phyloP scores from a whole-genome alignment of 768 basidiomycete genomes.

The Agaricus subrufescens region DNA sequence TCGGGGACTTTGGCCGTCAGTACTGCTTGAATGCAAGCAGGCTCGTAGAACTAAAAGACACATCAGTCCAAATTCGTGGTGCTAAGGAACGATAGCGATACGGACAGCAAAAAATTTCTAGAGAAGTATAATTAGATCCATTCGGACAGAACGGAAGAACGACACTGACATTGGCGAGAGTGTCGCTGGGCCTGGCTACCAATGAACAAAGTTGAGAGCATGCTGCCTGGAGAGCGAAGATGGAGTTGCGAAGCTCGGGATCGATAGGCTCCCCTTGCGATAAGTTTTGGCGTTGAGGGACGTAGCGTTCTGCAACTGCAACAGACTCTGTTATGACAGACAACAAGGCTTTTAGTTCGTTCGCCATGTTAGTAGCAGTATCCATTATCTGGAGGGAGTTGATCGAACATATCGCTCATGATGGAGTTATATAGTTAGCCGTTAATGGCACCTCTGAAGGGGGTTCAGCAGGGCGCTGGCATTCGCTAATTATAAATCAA shows the following conservation, averaged over 20 bases:
- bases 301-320: no score
- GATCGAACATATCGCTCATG: no score
- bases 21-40: conserved; percentile 29
- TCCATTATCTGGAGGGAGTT: no score
- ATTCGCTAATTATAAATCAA: no score
- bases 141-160: neutral
- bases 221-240: conserved; percentile 22
- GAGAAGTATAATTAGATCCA: neutral
- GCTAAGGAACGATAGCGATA: neutral
- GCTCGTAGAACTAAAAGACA: conserved; percentile 21
- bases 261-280: neutral
- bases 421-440: no score
- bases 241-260: neutral
- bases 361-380: no score
- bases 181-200: conserved; percentile 19
- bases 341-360: no score
- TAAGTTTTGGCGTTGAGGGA: neutral
- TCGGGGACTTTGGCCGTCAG: conserved; percentile 33
- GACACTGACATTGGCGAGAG: conserved; percentile 21
- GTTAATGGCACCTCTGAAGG: no score
- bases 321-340: no score
- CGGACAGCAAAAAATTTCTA: conserved; percentile 13
- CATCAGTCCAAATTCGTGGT: neutral
- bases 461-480: no score
- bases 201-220: conserved; percentile 23